Evolutionary conservation across 768 basidiomycete species (phyloP).

Genomic region (Podaxis sp.): DNA sequence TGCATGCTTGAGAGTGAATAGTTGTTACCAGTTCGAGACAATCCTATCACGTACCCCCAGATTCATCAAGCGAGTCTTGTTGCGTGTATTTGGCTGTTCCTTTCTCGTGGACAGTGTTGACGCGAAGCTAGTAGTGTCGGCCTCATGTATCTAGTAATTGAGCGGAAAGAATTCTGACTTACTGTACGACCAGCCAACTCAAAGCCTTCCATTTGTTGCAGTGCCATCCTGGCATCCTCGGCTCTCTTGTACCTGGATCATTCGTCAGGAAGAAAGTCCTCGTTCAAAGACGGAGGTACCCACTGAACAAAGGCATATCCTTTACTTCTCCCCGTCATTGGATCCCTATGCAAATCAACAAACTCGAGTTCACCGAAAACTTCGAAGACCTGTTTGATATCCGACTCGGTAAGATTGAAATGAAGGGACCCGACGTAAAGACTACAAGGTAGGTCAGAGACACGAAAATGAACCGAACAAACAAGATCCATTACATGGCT

Average conservation of each 20-base stretch:
- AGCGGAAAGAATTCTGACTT: slow-evolving; percentile 23
- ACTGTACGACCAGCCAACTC: slow-evolving; percentile 94
- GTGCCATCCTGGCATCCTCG: slow-evolving; percentile 94
- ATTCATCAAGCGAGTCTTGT: slow-evolving; percentile 83
- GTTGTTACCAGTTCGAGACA: neutral
- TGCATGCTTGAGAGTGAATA: slow-evolving; percentile 25
- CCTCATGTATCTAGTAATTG: neutral
- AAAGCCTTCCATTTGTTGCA: slow-evolving; percentile 99
- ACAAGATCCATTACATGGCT: slow-evolving; percentile 70
- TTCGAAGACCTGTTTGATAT: slow-evolving; percentile 98
- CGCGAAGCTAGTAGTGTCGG: slow-evolving; percentile 55
- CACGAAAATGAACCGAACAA: neutral
- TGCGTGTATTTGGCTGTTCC: slow-evolving; percentile 72
- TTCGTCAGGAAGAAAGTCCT: neutral
- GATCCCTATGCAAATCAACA: slow-evolving; percentile 96
- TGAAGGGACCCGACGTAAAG: slow-evolving; percentile 96
- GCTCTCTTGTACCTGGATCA: slow-evolving; percentile 70
- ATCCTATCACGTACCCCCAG: slow-evolving; percentile 57
- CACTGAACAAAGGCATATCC: slow-evolving; percentile 98
- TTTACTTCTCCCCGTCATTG: slow-evolving; percentile 92
- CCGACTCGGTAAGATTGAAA: slow-evolving; percentile 94
- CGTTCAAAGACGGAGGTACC: slow-evolving; percentile 20
- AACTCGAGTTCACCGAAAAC: slow-evolving; percentile 98
- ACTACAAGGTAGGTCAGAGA: slow-evolving; percentile 32
- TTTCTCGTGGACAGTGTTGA: slow-evolving; percentile 92